These are phyloP conservation scores for Tolypocladium nubicola DNA, from an alignment of 2,329 filamentous ascomycete genomes.

Conservation along the genomic window DNA sequence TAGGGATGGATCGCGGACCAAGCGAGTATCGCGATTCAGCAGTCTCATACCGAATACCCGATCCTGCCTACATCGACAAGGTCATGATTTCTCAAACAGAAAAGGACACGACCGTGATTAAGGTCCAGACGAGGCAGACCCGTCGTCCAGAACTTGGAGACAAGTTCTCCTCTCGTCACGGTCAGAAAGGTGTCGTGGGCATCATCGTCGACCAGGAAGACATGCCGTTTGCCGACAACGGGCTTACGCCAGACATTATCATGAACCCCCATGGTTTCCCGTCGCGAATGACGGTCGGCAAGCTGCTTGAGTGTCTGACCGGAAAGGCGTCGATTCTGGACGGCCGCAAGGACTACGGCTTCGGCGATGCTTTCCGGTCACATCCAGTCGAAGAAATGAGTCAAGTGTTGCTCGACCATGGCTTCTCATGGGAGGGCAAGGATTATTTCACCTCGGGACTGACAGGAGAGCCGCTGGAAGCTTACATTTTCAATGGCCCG, in stretches of 20 bases:
- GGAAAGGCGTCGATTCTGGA: constrained; percentile 86
- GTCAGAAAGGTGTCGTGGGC: constrained; percentile 94
- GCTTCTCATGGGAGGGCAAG: constrained; percentile 95
- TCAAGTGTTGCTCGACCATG: constrained; percentile 70
- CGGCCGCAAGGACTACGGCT: constrained; percentile 80
- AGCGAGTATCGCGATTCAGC: constrained; percentile 58
- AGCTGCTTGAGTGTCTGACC: constrained; percentile 88
- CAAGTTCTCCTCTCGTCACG: constrained; percentile 97
- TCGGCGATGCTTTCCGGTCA: constrained; percentile 69
- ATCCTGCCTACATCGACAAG: constrained; percentile 88
- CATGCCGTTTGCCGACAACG: constrained; percentile 87
- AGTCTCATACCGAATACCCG: constrained; percentile 71
- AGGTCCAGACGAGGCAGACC: constrained; percentile 93
- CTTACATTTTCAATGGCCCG: constrained; percentile 96
- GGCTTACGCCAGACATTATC: constrained; percentile 95
- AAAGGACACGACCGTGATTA: constrained; percentile 75
- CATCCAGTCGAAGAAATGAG: constrained; percentile 83
- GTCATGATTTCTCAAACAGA: constrained; percentile 89
- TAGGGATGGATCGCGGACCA: constrained; percentile 54
- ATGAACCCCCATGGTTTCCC: constrained; percentile 99
- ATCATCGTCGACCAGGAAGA: constrained; percentile 96
- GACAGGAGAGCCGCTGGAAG: constrained; percentile 85
- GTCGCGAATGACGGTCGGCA: constrained; percentile 98
- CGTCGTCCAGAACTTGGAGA: constrained; percentile 89
- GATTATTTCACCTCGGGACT: constrained; percentile 94